A percentile compares a stretch with the other conserved stretches of the same genome.
Conservation (phyloP, 345 rosid species). For the Citrus maxima region DNA sequence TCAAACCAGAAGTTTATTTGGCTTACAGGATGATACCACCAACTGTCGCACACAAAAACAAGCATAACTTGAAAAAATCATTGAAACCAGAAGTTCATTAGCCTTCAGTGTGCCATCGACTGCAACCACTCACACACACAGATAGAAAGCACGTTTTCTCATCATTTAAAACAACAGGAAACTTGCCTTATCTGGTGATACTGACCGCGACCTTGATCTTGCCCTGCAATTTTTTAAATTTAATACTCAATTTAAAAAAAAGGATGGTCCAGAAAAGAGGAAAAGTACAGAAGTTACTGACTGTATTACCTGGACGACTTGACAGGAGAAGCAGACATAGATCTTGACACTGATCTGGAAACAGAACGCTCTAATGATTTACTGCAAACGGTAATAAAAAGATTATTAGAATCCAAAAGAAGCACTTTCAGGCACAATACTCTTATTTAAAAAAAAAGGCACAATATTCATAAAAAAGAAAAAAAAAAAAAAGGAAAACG, state of each 20-base stretch:
- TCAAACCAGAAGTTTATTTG: background rate
- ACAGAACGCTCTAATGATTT: conserved; percentile 51
- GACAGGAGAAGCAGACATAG: conserved; percentile 68
- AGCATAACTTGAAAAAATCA: background rate
- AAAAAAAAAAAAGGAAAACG: background rate
- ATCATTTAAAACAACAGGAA: background rate
- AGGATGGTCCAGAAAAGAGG: background rate
- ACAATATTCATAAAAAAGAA: background rate
- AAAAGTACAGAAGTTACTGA: background rate
- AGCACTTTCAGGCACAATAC: background rate
- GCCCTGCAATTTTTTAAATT: background rate
- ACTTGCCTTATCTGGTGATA: background rate
- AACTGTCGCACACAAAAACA: too few species aligned
- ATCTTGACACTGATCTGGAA: conserved; percentile 65
- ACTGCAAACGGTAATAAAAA: conserved; percentile 25
- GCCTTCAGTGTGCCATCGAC: background rate
- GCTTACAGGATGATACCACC: background rate
- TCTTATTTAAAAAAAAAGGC: too few species aligned
- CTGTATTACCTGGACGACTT: conserved; percentile 46
- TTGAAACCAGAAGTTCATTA: background rate
- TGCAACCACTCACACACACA: background rate
- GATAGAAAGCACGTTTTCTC: background rate
- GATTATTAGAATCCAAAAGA: background rate
- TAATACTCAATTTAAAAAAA: background rate
- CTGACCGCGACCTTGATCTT: conserved; percentile 5